These are phyloP conservation scores for Pythium rhizo-oryzae DNA, from an alignment of 352 stramenopile genomes.

Conservation along the genomic window DNA sequence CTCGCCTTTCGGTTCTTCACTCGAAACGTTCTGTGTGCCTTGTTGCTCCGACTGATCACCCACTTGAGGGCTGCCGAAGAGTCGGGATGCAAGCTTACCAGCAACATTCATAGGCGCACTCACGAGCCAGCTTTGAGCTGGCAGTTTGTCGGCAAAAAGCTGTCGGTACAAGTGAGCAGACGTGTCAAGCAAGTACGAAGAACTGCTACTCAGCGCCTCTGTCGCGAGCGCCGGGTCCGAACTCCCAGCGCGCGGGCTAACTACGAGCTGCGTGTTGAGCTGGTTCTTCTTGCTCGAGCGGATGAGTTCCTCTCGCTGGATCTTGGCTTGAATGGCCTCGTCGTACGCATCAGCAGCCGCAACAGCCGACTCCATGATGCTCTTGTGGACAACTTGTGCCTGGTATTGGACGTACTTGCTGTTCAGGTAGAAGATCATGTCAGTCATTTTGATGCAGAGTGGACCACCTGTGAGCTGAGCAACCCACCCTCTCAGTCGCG, in stretches of 20 bases:
- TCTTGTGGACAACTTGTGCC: slow-evolving; percentile 62
- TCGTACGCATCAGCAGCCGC: slow-evolving; percentile 72
- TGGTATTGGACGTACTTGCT: slow-evolving; percentile 85
- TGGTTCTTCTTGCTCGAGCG: slow-evolving; percentile 38
- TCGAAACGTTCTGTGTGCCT: neutral
- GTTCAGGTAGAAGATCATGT: neutral
- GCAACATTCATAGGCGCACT: slow-evolving; percentile 64
- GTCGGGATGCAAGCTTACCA: slow-evolving; percentile 56
- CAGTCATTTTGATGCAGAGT: neutral
- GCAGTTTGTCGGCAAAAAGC: slow-evolving; percentile 52
- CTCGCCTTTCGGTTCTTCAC: neutral
- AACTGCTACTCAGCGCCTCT: slow-evolving; percentile 22
- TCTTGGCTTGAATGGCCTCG: slow-evolving; percentile 60
- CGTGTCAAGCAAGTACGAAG: slow-evolving; percentile 38
- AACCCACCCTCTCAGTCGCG: slow-evolving; percentile 70
- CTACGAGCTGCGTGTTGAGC: slow-evolving; percentile 35
- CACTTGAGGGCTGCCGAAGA: slow-evolving; percentile 56
- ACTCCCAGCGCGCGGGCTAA: slow-evolving; percentile 8
- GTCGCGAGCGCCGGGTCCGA: slow-evolving; percentile 20
- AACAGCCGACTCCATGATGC: slow-evolving; percentile 74
- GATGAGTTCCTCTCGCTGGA: slow-evolving; percentile 23
- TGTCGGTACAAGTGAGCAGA: slow-evolving; percentile 42
- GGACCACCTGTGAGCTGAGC: slow-evolving; percentile 16
- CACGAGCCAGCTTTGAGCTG: slow-evolving; percentile 67
- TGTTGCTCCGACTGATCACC: neutral